Evolutionary conservation across 140 eudicot genomes (phyloP).

Genomic region (Senecio squalidus): DNA sequence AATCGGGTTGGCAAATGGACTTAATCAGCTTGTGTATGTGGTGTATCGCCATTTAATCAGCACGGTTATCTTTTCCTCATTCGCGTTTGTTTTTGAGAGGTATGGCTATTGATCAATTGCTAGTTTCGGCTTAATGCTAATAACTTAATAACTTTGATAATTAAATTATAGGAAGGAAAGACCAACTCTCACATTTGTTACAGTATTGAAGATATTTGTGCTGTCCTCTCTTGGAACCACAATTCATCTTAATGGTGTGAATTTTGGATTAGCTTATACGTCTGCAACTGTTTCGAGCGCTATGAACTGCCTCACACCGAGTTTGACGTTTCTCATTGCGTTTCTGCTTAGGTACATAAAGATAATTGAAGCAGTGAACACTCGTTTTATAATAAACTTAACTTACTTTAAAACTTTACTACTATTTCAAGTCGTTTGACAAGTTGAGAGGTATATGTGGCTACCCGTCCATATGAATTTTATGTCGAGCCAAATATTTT

Average conservation of each 20-base stretch:
- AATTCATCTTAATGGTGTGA: conserved; percentile 13
- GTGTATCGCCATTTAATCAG: background rate
- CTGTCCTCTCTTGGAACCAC: conserved; percentile 23
- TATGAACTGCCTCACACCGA: conserved; percentile 20
- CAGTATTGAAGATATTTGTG: conserved; percentile 20
- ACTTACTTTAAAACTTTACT: no score
- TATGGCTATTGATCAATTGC: background rate
- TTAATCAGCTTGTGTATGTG: background rate
- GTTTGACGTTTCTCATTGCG: conserved; percentile 21
- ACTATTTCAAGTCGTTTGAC: no score
- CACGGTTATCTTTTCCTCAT: background rate
- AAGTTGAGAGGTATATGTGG: no score
- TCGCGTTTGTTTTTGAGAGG: background rate
- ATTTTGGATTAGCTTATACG: conserved; percentile 22
- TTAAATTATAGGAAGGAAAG: conserved; percentile 15
- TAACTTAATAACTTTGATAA: background rate
- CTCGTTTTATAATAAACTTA: no score
- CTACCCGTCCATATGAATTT: no score
- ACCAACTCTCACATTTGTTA: conserved; percentile 10
- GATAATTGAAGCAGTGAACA: no score
- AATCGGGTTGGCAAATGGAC: background rate
- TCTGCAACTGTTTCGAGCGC: conserved; percentile 30
- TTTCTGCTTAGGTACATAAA: conserved; percentile 13
- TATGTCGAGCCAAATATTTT: no score
- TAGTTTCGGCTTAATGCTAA: background rate